Percentiles rank a stretch among this genome's conserved stretches.
These are phyloP conservation scores for Zasmidium angulare DNA, from an alignment of 2,329 filamentous ascomycete genomes.

Conservation along the genomic window DNA sequence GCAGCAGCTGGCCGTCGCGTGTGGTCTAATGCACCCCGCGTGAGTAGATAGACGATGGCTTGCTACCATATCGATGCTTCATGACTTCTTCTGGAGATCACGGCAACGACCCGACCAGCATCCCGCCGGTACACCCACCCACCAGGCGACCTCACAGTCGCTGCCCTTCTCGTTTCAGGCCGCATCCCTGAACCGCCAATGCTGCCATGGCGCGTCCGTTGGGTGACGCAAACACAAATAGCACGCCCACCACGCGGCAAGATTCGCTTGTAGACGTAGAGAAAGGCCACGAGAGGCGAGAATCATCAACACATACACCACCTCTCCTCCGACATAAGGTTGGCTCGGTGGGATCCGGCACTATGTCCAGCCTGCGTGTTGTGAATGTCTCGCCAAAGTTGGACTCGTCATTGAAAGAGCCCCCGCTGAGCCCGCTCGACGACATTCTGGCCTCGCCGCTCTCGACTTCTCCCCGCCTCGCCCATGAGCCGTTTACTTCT, in stretches of 20 bases:
- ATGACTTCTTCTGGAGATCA: background rate
- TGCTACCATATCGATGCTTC: background rate
- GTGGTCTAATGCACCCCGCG: background rate
- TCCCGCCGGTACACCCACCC: background rate
- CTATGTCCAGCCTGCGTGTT: conserved; percentile 17
- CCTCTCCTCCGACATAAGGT: conserved; percentile 9
- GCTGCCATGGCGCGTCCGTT: background rate
- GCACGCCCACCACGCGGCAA: background rate
- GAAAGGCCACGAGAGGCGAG: conserved; percentile 1
- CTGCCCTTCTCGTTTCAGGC: background rate
- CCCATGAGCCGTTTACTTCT: background rate
- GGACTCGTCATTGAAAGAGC: background rate
- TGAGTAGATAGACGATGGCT: background rate
- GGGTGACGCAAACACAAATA: background rate
- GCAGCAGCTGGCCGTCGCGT: background rate
- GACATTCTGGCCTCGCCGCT: conserved; percentile 4
- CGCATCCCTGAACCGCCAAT: background rate
- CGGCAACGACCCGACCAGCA: background rate
- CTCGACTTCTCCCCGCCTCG: background rate
- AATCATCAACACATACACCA: background rate
- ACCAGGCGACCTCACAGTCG: background rate
- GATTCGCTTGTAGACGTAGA: background rate
- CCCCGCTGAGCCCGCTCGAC: conserved; percentile 1
- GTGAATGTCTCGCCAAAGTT: conserved; percentile 14
- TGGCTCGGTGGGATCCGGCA: conserved; percentile 8